Conservation (phyloP, 2,329 filamentous ascomycete genomes). For the Aureobasidium leucospermi region DNA sequence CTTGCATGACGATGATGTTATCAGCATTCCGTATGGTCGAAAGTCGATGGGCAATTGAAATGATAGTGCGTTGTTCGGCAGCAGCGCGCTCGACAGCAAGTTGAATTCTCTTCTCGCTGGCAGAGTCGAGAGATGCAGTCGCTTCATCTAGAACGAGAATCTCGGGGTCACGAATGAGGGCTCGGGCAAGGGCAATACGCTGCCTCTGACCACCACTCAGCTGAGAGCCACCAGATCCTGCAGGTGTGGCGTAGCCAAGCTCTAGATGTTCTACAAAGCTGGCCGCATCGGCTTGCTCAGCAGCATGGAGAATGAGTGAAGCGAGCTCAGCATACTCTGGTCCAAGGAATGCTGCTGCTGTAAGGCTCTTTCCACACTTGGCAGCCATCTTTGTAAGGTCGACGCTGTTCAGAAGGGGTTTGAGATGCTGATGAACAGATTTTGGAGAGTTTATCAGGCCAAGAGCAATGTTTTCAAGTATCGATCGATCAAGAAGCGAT, state of each 20-base stretch:
- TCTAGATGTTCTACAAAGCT: slow-evolving; percentile 31
- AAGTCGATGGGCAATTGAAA: slow-evolving; percentile 38
- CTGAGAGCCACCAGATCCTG: slow-evolving; percentile 28
- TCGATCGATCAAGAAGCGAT: slow-evolving; percentile 30
- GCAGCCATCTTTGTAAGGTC: slow-evolving; percentile 36
- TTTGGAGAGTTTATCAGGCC: slow-evolving; percentile 24
- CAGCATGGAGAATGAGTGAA: slow-evolving; percentile 34
- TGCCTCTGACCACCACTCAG: slow-evolving; percentile 37
- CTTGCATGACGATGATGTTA: slow-evolving; percentile 39
- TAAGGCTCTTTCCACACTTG: slow-evolving; percentile 19
- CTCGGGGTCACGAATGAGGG: slow-evolving; percentile 34
- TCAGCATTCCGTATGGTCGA: slow-evolving; percentile 37
- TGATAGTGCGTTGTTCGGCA: slow-evolving; percentile 27
- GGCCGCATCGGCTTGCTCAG: slow-evolving; percentile 21
- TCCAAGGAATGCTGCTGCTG: background rate
- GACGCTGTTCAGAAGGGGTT: slow-evolving; percentile 39
- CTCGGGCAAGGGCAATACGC: slow-evolving; percentile 35
- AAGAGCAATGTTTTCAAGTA: slow-evolving; percentile 35
- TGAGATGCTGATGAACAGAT: slow-evolving; percentile 29
- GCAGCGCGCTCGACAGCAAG: slow-evolving; percentile 29
- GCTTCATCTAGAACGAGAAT: slow-evolving; percentile 36
- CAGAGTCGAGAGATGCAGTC: slow-evolving; percentile 36
- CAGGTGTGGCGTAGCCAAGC: slow-evolving; percentile 27
- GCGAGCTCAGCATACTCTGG: background rate
- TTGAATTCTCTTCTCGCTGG: slow-evolving; percentile 34